phyloP scores from a whole-genome alignment of 2,329 filamentous ascomycete species.

The Calonectria hawksworthii region DNA sequence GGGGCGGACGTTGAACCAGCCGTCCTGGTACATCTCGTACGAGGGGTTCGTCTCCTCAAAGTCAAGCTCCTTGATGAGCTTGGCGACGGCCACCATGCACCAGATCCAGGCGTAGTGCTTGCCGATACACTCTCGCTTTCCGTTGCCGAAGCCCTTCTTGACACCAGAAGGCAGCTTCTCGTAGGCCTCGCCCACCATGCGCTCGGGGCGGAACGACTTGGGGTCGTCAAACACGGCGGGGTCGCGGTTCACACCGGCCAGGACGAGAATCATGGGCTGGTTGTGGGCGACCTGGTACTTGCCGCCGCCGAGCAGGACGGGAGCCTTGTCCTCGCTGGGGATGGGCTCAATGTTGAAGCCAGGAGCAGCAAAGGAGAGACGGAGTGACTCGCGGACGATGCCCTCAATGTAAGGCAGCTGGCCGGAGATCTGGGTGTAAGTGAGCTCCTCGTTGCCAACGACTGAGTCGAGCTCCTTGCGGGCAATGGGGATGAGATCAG shows the following conservation, averaged over 20 bases:
- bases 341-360: slow-evolving; percentile 68
- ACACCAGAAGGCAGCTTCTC: slow-evolving; percentile 58
- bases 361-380: slow-evolving; percentile 67
- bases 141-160: slow-evolving; percentile 67
- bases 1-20: slow-evolving; percentile 68
- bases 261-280: slow-evolving; percentile 63
- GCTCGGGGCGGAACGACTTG: slow-evolving; percentile 60
- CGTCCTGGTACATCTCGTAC: slow-evolving; percentile 61
- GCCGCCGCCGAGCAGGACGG: slow-evolving; percentile 62
- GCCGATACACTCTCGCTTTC: slow-evolving; percentile 66
- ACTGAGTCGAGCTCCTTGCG: slow-evolving; percentile 68
- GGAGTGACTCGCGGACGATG: slow-evolving; percentile 67
- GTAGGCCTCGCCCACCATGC: slow-evolving; percentile 63
- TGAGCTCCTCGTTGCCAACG: slow-evolving; percentile 60
- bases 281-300: slow-evolving; percentile 64
- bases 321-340: slow-evolving; percentile 55
- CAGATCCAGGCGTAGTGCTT: slow-evolving; percentile 65
- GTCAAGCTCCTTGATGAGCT: slow-evolving; percentile 60
- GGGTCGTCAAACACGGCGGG: slow-evolving; percentile 63
- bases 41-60: slow-evolving; percentile 58
- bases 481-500: slow-evolving; percentile 60
- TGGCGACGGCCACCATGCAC: slow-evolving; percentile 57
- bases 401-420: slow-evolving; percentile 68
- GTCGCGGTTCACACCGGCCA: slow-evolving; percentile 65
- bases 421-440: slow-evolving; percentile 60